Conservation (phyloP, 2,329 filamentous ascomycete species). For the Calonectria fujianensis region DNA sequence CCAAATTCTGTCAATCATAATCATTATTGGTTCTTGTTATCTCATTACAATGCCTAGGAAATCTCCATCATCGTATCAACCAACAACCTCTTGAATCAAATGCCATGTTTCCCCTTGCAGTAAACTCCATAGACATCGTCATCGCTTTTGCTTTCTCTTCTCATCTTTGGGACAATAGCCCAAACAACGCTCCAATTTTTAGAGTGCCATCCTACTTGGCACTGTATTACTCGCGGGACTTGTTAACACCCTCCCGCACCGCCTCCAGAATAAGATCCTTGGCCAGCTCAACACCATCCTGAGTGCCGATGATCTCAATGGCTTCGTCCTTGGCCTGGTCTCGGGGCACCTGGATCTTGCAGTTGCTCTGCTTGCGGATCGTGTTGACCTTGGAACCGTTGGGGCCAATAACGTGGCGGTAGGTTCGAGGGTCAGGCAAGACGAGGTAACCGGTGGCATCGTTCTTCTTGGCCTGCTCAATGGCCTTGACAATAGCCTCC, state of each 20-base stretch:
- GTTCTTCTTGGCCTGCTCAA: conserved; percentile 82
- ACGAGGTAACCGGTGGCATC: conserved; percentile 89
- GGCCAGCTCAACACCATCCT: conserved; percentile 88
- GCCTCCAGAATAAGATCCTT: conserved; percentile 92
- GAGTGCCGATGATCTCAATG: conserved; percentile 89
- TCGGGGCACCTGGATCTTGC: conserved; percentile 94
- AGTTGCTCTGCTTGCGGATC: conserved; percentile 93
- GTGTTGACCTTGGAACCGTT: conserved; percentile 93
- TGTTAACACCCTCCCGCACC: conserved; percentile 77
- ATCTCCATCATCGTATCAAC: background rate
- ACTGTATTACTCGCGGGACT: conserved; percentile 55
- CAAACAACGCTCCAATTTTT: conserved; percentile 14
- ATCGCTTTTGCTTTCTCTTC: conserved; percentile 27
- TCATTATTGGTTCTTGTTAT: conserved; percentile 42
- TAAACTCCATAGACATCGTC: conserved; percentile 43
- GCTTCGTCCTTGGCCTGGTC: conserved; percentile 85
- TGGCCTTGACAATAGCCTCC: conserved; percentile 81
- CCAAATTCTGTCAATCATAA: conserved; percentile 27
- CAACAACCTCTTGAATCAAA: conserved; percentile 39
- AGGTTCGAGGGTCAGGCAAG: conserved; percentile 90
- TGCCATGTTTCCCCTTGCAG: conserved; percentile 41
- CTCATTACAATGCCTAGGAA: conserved; percentile 47
- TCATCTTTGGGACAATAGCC: conserved; percentile 22
- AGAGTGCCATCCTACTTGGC: background rate
- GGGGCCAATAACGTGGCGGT: conserved; percentile 92